Base-by-base conservation (phyloP, 1,284 basidiomycete genomes). In the Chalciporus sp. region DNA sequence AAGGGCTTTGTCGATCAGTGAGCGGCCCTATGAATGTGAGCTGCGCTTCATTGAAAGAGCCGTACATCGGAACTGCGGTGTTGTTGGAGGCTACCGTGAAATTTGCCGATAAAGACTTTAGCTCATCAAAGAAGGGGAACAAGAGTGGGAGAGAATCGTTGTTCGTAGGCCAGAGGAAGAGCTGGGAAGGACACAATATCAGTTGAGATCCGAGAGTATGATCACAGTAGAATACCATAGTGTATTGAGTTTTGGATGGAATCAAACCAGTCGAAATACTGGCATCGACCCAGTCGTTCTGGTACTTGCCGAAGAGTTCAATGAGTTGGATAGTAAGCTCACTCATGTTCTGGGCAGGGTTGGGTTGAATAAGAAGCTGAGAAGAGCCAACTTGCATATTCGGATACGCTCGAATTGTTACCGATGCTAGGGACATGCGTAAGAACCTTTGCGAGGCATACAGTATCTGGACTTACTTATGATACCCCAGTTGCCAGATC, bases 401-500 rank as follows among this genome's bases (percentile, higher is more conserved):
- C 11, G 52, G 40, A 26, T 40, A 41, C 10, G 41, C 39, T 42
- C 46, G 41, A 7, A 55, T 29, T 8, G 53, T 55, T 6, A 39
- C 43, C 26, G 53, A 55, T 4, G 28, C 53, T 55, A 12, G 17
- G 9, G 9, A 3, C 14, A 29, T 17, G 2, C 3, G 8, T 41
- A 35, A 23, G 28, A 16, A 3, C 10, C 17, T 31, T 14, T 11
- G 23, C 10, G 17, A 14, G 12, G 19, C 27, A 17, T 7, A n/a
- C 2, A 7, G 12, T 11, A 43, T 16, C 50, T 7, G 23, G 43
- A 35, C 14, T 16, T 14, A 35, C 33, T 52, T 40, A 56, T 42
- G 16, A 56, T 49, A 17, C 55, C 54, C 45, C 46, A 56, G 17
- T 41, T 56, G 39, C 54, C 54, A 9, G 51, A 37, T 9, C 54